These are phyloP conservation scores for Kurtzmaniella cleridarum DNA, from an alignment of 805 yeast species.

Conservation along the genomic window DNA sequence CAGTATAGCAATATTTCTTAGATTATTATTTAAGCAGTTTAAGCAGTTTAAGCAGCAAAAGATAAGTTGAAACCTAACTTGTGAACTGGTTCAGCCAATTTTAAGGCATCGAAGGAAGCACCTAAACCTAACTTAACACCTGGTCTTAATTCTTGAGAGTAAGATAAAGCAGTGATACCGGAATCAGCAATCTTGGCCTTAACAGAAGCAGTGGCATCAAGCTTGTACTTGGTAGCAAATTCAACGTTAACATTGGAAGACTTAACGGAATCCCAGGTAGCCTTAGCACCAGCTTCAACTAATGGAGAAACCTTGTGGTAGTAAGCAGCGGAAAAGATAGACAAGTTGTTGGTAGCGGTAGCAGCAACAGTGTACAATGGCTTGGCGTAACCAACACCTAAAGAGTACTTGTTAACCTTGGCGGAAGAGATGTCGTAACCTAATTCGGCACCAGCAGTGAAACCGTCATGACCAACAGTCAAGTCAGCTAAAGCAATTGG, in stretches of 20 bases:
- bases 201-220: constrained; percentile 83
- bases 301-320: constrained; percentile 90
- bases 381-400: constrained; percentile 89
- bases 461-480: constrained; percentile 92
- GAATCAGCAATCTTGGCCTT: constrained; percentile 97
- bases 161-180: constrained; percentile 89
- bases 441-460: constrained; percentile 94
- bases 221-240: constrained; percentile 90
- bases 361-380: constrained; percentile 83
- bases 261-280: constrained; percentile 87
- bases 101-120: constrained; percentile 92
- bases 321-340: constrained; percentile 90
- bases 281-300: constrained; percentile 97
- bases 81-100: constrained; percentile 95
- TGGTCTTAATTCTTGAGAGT: constrained; percentile 91
- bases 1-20: no score
- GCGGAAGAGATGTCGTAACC: constrained; percentile 95
- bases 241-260: constrained; percentile 83
- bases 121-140: constrained; percentile 97
- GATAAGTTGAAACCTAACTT: constrained; percentile 94
- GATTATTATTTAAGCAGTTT: no score
- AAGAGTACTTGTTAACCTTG: constrained; percentile 87
- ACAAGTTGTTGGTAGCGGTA: constrained; percentile 78
- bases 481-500: constrained; percentile 94
- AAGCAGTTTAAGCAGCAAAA: constrained; percentile 71